Evolutionary conservation across 768 basidiomycete species (phyloP).

Genomic region (Tylopilus subfusipes): DNA sequence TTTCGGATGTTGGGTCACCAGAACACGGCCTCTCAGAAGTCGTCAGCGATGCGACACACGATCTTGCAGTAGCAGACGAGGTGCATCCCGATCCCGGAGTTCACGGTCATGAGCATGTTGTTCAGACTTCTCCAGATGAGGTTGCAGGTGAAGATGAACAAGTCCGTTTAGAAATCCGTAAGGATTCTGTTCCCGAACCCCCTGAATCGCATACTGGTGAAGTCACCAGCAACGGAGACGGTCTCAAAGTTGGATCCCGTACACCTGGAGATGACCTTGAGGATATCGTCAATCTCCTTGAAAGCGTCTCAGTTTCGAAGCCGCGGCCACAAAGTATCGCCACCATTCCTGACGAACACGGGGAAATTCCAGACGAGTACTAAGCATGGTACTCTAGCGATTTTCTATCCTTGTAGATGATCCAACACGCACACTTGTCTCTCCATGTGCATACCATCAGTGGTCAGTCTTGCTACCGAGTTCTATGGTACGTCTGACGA

Average conservation of each 20-base stretch:
- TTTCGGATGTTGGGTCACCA: constrained; percentile 18
- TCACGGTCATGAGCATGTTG: constrained; percentile 4
- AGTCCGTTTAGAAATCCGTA: constrained; percentile 7
- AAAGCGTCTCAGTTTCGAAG: constrained; percentile 38
- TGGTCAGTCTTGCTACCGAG: constrained; percentile 11
- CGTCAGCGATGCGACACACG: constrained; percentile 4
- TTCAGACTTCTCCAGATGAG: constrained; percentile 5
- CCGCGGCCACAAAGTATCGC: constrained; percentile 41
- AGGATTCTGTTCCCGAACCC: constrained; percentile 5
- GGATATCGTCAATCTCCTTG: constrained; percentile 65
- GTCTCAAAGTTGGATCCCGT: neutral
- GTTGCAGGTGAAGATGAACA: constrained; percentile 5
- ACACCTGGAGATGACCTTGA: constrained; percentile 47
- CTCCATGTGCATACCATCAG: constrained; percentile 21
- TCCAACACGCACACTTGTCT: constrained; percentile 21
- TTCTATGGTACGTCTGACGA: neutral
- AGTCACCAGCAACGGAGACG: constrained; percentile 11
- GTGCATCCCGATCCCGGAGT: constrained; percentile 9
- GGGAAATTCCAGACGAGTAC: constrained; percentile 54
- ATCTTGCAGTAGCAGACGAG: constrained; percentile 6
- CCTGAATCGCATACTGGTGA: constrained; percentile 9
- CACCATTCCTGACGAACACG: constrained; percentile 53
- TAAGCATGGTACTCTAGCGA: constrained; percentile 24
- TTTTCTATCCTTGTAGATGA: constrained; percentile 21
- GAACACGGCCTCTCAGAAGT: constrained; percentile 20